These are phyloP conservation scores for Phytophthora melonis DNA, from an alignment of 352 stramenopile genomes.

Conservation along the genomic window DNA sequence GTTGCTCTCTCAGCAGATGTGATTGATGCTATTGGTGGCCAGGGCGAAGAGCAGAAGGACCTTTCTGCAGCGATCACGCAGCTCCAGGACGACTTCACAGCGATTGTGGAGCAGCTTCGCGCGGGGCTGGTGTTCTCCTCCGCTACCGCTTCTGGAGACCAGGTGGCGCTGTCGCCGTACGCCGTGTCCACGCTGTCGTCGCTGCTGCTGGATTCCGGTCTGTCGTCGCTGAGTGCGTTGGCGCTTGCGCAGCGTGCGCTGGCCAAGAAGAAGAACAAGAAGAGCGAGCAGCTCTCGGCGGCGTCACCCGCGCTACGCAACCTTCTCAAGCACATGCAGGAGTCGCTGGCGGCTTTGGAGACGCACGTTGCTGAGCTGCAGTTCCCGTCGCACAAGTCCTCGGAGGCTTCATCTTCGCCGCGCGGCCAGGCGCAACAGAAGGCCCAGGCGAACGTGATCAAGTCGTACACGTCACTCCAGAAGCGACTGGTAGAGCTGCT, in stretches of 20 bases:
- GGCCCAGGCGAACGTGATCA: slow-evolving; percentile 45
- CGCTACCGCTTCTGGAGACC: slow-evolving; percentile 1
- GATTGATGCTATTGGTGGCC: slow-evolving; percentile 22
- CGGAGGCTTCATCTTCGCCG: slow-evolving; percentile 1
- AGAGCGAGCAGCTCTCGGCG: slow-evolving; percentile 50
- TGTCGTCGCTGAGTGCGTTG: slow-evolving; percentile 64
- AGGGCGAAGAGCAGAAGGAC: slow-evolving; percentile 21
- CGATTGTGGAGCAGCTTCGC: slow-evolving; percentile 37
- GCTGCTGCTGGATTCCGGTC: slow-evolving; percentile 64
- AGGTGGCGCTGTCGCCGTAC: slow-evolving; percentile 53
- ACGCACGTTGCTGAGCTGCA: slow-evolving; percentile 43
- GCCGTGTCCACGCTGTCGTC: slow-evolving; percentile 61
- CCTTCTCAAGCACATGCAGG: slow-evolving; percentile 71
- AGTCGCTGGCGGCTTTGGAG: slow-evolving; percentile 53
- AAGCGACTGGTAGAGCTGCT: slow-evolving; percentile 45
- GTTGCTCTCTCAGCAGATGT: slow-evolving; percentile 24
- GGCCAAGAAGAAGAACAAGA: slow-evolving; percentile 77
- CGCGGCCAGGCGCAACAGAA: slow-evolving; percentile 37
- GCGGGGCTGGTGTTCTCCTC: slow-evolving; percentile 26
- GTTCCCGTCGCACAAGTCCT: slow-evolving; percentile 19
- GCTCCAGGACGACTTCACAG: slow-evolving; percentile 42
- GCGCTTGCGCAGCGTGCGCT: slow-evolving; percentile 50
- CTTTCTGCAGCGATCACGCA: slow-evolving; percentile 29
- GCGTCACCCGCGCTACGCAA: slow-evolving; percentile 50
- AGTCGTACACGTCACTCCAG: slow-evolving; percentile 52